phyloP scores from a whole-genome alignment of 257 asterid genomes.

The Primulina tabacum region DNA sequence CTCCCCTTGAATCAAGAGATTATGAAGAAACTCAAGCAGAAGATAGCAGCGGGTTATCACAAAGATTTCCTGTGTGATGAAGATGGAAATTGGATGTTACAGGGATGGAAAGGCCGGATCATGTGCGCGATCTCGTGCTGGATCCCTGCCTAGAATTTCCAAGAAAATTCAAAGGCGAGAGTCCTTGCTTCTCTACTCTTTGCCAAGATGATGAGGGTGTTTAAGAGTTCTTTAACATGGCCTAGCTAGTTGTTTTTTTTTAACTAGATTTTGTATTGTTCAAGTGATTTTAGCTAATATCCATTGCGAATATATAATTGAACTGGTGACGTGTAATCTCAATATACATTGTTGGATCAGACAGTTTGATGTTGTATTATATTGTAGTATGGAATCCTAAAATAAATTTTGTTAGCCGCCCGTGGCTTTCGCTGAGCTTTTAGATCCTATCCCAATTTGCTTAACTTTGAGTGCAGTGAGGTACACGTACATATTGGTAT shows the following conservation, averaged over 20 bases:
- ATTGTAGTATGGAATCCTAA: too few species aligned
- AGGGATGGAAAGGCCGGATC: conserved; percentile 95
- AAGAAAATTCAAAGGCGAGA: not conserved
- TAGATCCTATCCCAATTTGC: too few species aligned
- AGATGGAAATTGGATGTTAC: conserved; percentile 85
- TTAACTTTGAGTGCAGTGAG: too few species aligned
- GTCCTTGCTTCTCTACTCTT: not conserved
- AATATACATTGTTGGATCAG: not conserved
- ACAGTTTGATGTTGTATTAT: not conserved
- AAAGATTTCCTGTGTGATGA: conserved; percentile 65
- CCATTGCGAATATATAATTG: not conserved
- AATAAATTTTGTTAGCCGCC: too few species aligned
- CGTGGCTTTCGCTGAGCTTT: too few species aligned
- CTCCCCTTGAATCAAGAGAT: conserved; percentile 47
- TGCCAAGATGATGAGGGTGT: not conserved
- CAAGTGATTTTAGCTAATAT: not conserved
- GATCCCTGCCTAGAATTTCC: conserved; percentile 50
- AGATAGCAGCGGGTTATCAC: conserved; percentile 50
- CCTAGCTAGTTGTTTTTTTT: not conserved
- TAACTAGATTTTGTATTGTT: not conserved
- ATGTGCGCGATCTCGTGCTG: conserved; percentile 69
- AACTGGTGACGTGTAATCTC: not conserved
- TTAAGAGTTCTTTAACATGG: not conserved
- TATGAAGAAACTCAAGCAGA: conserved; percentile 49
- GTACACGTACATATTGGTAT: too few species aligned